Conservation (phyloP, 305 asterid species). For the Plantago coronopus region DNA sequence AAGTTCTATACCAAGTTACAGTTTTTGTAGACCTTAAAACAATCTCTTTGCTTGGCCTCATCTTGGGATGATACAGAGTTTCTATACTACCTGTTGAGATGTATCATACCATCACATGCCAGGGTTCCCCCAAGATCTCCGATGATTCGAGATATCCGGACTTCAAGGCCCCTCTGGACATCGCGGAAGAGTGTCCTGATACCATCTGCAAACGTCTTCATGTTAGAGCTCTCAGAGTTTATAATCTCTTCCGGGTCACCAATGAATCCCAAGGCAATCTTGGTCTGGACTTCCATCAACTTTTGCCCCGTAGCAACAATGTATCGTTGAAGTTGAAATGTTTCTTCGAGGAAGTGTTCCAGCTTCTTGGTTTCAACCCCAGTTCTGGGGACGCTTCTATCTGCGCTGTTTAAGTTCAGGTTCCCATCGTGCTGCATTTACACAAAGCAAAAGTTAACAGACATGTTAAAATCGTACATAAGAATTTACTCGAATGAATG, state of each 20-base stretch:
- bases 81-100: conserved; percentile 38
- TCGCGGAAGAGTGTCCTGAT: conserved; percentile 62
- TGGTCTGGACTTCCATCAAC: conserved; percentile 64
- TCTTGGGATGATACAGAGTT: neutral
- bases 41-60: neutral
- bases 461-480: neutral
- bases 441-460: conserved; percentile 13
- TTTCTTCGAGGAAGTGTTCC: conserved; percentile 79
- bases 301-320: conserved; percentile 93
- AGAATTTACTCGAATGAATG: neutral
- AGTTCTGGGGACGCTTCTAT: conserved; percentile 44
- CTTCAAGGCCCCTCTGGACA: conserved; percentile 85
- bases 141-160: conserved; percentile 72
- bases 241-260: conserved; percentile 43
- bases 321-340: conserved; percentile 87
- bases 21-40: conserved; percentile 1
- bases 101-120: conserved; percentile 76
- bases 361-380: conserved; percentile 65
- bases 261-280: conserved; percentile 56
- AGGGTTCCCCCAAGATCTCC: conserved; percentile 83
- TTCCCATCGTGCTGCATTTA: conserved; percentile 61
- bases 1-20: neutral
- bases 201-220: conserved; percentile 63
- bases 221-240: conserved; percentile 63
- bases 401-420: conserved; percentile 38